Base-by-base conservation (phyloP, 805 yeast genomes). In the Candida sithepensis region DNA sequence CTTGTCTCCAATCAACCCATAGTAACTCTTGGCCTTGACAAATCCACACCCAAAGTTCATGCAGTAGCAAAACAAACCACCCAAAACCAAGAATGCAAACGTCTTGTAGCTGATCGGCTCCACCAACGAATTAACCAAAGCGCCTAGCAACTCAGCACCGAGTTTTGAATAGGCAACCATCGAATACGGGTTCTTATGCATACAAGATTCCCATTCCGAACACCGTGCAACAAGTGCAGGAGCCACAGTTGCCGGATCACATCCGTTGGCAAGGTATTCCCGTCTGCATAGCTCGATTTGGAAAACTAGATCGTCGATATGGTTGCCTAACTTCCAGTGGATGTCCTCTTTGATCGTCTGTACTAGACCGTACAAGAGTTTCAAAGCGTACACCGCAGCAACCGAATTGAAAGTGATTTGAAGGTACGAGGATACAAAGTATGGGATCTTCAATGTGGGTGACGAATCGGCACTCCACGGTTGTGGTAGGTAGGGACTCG, bases 71-170 rank as follows among this genome's bases (percentile, higher is more conserved):
- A 72, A 55, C 10, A 74, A 66, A 9, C 72, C 53, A 3, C 71
- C 54, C 0, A 45, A 38, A 3, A 54, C 10, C 12, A 78, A 57
- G 3, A 81, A 72, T 3, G 72, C 30, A 40, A 82, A 69, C 18
- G 85, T 78, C 59, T 84, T 82, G 51, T 75, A 65, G 3, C 88
- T 83, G 39, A 86, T 72, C 0, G 89, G 90, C 53, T 85, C 88
- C 18, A 85, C 70, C 46, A 85, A 69, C 0, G 84, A 77, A 55
- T 84, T 82, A 10, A 84, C 54, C 14, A 85, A 68, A 42, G 78
- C 65, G 0, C 90, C 91, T 2, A 85, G 55, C 0, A 84, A 75
- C 46, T 78, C 81, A 1, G 88, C 87, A 49, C 81, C 75, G 12
- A 84, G 68, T 39, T 74, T 71, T 1, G 88, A 73, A 54, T 81